Base-by-base conservation (phyloP, 2,329 filamentous ascomycete species). In the Daldinia eschscholtzii region DNA sequence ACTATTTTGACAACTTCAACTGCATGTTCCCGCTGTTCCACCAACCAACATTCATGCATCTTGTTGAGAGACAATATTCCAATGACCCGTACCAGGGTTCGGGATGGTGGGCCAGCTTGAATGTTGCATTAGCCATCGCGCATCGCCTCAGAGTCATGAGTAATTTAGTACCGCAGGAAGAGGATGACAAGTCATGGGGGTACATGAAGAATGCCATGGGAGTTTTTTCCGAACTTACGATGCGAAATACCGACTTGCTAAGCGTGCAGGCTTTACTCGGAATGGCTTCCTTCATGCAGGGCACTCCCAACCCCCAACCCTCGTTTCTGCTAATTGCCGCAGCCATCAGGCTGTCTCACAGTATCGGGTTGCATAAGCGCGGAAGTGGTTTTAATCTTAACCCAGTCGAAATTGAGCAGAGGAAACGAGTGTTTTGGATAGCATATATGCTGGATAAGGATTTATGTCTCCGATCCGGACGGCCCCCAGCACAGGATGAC, bases 1-100 rank as follows among this genome's bases (percentile, higher is more conserved):
- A 99, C 80, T 99, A 92, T 77, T 99, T 99, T 73, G 93, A 97
- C 76, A 98, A 98, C 81, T 98, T 99, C 86, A 99, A 99, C 83
- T 96, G 93, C 88, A 95, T 98, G 88, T 97, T 98, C 77, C 96
- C 96, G 5, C 85, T 99, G 3, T 99, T 97, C 77, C 96, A 99
- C 80, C 94, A 98, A 79, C 94, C 95, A 0, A 98, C 96, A 0
- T 99, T 99, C 78, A 98, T 98, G 93, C 94, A 98, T 77, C 85
- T 98, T 4, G 94, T 98, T 35, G 94, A 98, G 77, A 90, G 92
- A 73, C 95, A 98, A 78, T 99, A 98, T 80, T 97, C 94, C 0
- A 84, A 90, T 57, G 93, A 98, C 73, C 95, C 95, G 0, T 98
- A 98, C 73, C 91, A 97, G 78, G 94, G 95, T 30, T 97, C 94